These are phyloP conservation scores for Gyrodon lividus DNA, from an alignment of 768 basidiomycete species.

Conservation along the genomic window DNA sequence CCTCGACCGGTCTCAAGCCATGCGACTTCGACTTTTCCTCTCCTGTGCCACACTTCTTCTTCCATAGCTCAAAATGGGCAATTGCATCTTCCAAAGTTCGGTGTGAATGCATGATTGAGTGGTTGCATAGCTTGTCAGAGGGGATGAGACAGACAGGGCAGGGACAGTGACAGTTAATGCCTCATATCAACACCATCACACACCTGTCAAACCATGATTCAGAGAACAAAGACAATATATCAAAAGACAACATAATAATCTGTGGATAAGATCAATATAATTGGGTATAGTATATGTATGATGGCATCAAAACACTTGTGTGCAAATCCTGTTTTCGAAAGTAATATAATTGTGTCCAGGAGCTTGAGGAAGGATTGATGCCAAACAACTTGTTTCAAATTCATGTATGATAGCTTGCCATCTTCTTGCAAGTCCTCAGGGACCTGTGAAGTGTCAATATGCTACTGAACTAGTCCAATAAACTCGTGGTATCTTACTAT, in stretches of 20 bases:
- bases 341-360: constrained; percentile 2
- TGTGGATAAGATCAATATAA: constrained; percentile 22
- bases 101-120: constrained; percentile 10
- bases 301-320: constrained; percentile 8
- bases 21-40: constrained; percentile 8
- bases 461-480: background rate
- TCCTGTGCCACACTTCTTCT: constrained; percentile 10
- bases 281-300: constrained; percentile 11
- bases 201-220: constrained; percentile 28
- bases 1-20: constrained; percentile 14
- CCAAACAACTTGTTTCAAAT: constrained; percentile 23
- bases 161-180: constrained; percentile 25
- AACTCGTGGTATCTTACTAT: constrained; percentile 14
- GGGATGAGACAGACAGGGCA: constrained; percentile 40
- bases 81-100: no score
- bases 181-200: constrained; percentile 36
- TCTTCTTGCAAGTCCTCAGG: background rate
- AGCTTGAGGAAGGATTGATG: constrained; percentile 17
- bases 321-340: constrained; percentile 10
- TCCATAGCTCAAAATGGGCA: no score
- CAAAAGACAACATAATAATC: constrained; percentile 22
- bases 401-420: constrained; percentile 11
- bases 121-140: constrained; percentile 20
- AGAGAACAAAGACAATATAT: no score
- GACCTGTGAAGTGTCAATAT: background rate